Evolutionary conservation across 2,329 filamentous ascomycete species (phyloP), one percentile per base, ranked within the genome.

Genomic region (Fusarium secorum): DNA sequence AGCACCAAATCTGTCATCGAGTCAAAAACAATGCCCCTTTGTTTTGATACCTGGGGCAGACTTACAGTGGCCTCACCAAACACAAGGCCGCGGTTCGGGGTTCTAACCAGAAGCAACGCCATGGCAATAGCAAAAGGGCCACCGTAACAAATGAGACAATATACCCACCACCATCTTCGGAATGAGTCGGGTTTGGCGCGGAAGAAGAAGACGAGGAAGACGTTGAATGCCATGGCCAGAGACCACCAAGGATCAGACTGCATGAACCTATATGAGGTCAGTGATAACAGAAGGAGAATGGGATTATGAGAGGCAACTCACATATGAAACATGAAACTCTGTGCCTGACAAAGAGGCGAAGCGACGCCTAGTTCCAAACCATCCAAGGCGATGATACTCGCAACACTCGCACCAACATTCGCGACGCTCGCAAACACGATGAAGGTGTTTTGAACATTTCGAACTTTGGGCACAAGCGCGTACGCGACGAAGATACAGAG

Each of bases 191-290:
- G 87, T 49, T 84, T 88, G 51, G 85, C 84, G n/a, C 85, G 83
- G 71, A 85, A 86, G 79, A 89, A 89, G 77, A 89, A 89, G 64
- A 89, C 87, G 55, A 95, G 85, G 74, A 91, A 93, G 68, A 95
- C 93, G 75, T 95, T 96, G 76, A 91, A 85, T 6, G 93, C 92
- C 93, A 96, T 95, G 70, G 91, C 91, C 58, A 94, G 87, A 1
- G 91, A 92, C 92, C 90, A 94, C 81, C 92, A 86, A 0, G 90
- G 89, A 79, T 93, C 91, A 9, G 90, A 91, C 71, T 91, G 90
- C 88, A 93, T 91, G 79, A 93, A 94, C 88, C 90, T 93, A 68
- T 14, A 11, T 11, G 11, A 14, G 32, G 30, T 68, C 17, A 48
- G 60, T 84, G 84, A 86, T 74, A 85, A 86, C 85, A 38, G 22